These are phyloP conservation scores for Rhytidhysteron rufulum DNA, from an alignment of 2,329 filamentous ascomycete genomes.

Conservation along the genomic window DNA sequence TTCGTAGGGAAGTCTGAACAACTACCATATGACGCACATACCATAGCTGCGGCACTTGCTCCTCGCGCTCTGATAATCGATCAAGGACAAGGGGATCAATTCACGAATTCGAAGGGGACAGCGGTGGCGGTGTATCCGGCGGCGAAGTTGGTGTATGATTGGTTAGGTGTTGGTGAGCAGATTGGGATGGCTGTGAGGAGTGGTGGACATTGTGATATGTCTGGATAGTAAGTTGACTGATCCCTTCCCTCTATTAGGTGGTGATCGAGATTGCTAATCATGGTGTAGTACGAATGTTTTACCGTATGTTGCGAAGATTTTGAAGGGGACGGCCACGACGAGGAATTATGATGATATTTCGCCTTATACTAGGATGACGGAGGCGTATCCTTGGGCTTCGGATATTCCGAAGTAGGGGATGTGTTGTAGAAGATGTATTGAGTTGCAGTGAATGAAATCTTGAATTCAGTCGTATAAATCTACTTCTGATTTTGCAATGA, in stretches of 20 bases:
- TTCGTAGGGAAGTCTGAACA: slow-evolving; percentile 28
- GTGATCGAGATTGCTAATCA: slow-evolving; percentile 25
- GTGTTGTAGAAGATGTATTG: too few relatives aligned
- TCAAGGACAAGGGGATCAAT: slow-evolving; percentile 40
- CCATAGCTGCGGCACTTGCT: slow-evolving; percentile 32
- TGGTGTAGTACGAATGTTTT: slow-evolving; percentile 37
- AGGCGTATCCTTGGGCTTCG: slow-evolving; percentile 45
- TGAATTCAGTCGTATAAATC: too few relatives aligned
- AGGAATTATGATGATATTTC: slow-evolving; percentile 46
- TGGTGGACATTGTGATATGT: slow-evolving; percentile 49
- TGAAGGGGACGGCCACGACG: slow-evolving; percentile 45
- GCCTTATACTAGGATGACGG: slow-evolving; percentile 43
- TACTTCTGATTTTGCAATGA: too few relatives aligned
- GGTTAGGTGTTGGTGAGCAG: slow-evolving; percentile 25
- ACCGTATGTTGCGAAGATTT: slow-evolving; percentile 47
- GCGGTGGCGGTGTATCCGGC: slow-evolving; percentile 32
- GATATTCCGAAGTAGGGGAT: slow-evolving; percentile 16
- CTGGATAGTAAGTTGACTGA: slow-evolving; percentile 42
- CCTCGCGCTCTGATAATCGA: slow-evolving; percentile 31
- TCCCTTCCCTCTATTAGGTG: too few relatives aligned
- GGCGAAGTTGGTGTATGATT: slow-evolving; percentile 31
- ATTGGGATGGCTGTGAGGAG: slow-evolving; percentile 47
- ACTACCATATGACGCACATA: slow-evolving; percentile 34
- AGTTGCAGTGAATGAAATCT: too few relatives aligned
- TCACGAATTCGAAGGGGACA: slow-evolving; percentile 48